These are phyloP conservation scores for Mycena venus DNA, from an alignment of 768 basidiomycete genomes.

Conservation along the genomic window DNA sequence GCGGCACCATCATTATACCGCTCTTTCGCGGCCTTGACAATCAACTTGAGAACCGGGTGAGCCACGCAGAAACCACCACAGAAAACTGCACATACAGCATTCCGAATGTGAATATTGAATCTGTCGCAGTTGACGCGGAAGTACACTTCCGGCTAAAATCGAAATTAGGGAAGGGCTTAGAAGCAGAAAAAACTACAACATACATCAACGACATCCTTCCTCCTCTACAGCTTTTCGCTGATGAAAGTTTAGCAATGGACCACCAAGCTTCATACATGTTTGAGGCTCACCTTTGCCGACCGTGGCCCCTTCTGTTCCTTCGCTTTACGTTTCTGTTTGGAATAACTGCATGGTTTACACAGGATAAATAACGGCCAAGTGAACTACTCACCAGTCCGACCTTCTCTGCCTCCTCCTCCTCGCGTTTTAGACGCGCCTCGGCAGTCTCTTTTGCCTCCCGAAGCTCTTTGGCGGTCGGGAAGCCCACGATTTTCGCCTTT, in stretches of 20 bases:
- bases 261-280: not conserved
- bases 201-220: slow-evolving; percentile 79
- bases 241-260: slow-evolving; percentile 12
- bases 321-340: slow-evolving; percentile 71
- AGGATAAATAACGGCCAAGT: slow-evolving; percentile 6
- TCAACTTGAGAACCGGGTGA: slow-evolving; percentile 66
- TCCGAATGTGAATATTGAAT: slow-evolving; percentile 89
- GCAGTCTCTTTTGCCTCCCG: slow-evolving; percentile 79
- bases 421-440: slow-evolving; percentile 69
- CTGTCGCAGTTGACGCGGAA: slow-evolving; percentile 92
- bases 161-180: slow-evolving; percentile 10
- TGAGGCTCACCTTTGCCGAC: slow-evolving; percentile 63
- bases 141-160: slow-evolving; percentile 72
- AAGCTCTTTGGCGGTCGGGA: slow-evolving; percentile 86
- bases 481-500: slow-evolving; percentile 77
- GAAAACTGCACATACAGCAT: slow-evolving; percentile 69
- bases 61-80: not conserved
- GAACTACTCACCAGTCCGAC: slow-evolving; percentile 73
- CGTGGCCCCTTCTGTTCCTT: slow-evolving; percentile 63
- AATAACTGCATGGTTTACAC: slow-evolving; percentile 38
- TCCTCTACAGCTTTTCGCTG: slow-evolving; percentile 62
- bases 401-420: slow-evolving; percentile 82
- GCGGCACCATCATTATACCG: slow-evolving; percentile 86
- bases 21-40: slow-evolving; percentile 81
- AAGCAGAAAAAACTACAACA: slow-evolving; percentile 39